phyloP scores from a whole-genome alignment of 2,329 filamentous ascomycete genomes.

The Pyrenochaeta sp. region DNA sequence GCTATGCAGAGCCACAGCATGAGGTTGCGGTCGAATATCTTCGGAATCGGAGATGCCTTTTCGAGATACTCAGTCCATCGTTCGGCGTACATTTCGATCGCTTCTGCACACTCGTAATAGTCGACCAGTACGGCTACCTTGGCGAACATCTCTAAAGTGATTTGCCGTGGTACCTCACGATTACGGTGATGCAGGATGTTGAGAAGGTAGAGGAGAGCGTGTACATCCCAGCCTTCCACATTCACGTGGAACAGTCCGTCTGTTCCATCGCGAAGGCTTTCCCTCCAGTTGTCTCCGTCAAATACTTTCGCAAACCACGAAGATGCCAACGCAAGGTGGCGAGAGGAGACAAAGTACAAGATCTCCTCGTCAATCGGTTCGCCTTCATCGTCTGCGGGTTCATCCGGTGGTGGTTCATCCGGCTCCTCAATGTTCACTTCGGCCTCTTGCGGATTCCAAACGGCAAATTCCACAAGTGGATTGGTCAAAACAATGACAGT shows the following conservation, averaged over 20 bases:
- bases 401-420: neutral
- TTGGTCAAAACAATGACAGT: conserved; percentile 5
- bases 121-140: conserved; percentile 56
- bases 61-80: conserved; percentile 48
- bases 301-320: conserved; percentile 7
- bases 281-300: conserved; percentile 2
- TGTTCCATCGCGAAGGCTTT: neutral
- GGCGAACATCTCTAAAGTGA: conserved; percentile 53
- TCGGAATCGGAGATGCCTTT: conserved; percentile 4
- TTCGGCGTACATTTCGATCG: conserved; percentile 52
- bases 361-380: conserved; percentile 1
- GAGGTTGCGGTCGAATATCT: conserved; percentile 18
- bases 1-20: conserved; percentile 33
- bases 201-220: conserved; percentile 53
- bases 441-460: neutral
- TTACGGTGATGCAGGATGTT: conserved; percentile 57
- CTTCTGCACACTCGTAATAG: conserved; percentile 53
- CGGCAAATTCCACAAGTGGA: neutral
- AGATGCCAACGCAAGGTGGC: conserved; percentile 9
- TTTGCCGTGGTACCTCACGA: conserved; percentile 47
- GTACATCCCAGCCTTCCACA: conserved; percentile 38
- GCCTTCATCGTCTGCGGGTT: neutral
- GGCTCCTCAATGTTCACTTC: neutral
- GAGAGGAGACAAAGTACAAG: conserved; percentile 8
- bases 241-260: conserved; percentile 17